A percentile compares a stretch with the other conserved stretches of the same genome.
Conservation (phyloP, 2,329 filamentous ascomycete species). For the Neocatenulostroma microsporum region DNA sequence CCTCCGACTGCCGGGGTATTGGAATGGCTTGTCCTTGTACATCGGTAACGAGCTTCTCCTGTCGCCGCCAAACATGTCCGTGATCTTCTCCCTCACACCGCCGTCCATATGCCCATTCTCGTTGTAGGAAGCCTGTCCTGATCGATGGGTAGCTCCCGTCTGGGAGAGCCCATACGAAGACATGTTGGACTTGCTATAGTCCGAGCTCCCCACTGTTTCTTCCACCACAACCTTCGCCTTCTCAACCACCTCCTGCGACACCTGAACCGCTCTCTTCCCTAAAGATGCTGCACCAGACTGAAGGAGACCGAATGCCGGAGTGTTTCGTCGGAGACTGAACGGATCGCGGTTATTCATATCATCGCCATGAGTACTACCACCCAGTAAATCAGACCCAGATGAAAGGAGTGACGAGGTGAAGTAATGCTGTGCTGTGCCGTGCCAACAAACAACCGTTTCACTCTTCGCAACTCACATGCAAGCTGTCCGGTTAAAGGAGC, state of each 20-base stretch:
- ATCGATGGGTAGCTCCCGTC: constrained; percentile 37
- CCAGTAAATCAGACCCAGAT: too few species aligned
- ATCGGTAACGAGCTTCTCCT: constrained; percentile 63
- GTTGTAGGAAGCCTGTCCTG: constrained; percentile 2
- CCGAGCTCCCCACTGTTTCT: neutral
- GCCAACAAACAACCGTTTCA: neutral
- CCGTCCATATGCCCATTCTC: constrained; percentile 28
- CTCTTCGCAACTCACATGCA: neutral
- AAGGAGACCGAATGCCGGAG: constrained; percentile 18
- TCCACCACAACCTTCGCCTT: neutral
- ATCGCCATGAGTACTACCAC: constrained; percentile 6
- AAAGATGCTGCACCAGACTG: constrained; percentile 10
- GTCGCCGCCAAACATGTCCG: constrained; percentile 55
- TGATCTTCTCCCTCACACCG: constrained; percentile 54
- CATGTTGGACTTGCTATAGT: constrained; percentile 21
- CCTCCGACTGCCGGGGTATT: constrained; percentile 52
- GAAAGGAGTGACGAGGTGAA: constrained; percentile 3
- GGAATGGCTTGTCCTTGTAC: constrained; percentile 99
- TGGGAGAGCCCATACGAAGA: too few species aligned
- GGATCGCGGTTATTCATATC: constrained; percentile 41
- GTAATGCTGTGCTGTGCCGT: too few species aligned
- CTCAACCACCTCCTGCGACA: neutral
- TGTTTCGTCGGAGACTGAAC: constrained; percentile 35
- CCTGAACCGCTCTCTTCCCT: neutral
- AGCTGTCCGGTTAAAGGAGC: constrained; percentile 5